Evolutionary conservation across 352 stramenopile species (phyloP).

Genomic region (Pythium dissotocum): DNA sequence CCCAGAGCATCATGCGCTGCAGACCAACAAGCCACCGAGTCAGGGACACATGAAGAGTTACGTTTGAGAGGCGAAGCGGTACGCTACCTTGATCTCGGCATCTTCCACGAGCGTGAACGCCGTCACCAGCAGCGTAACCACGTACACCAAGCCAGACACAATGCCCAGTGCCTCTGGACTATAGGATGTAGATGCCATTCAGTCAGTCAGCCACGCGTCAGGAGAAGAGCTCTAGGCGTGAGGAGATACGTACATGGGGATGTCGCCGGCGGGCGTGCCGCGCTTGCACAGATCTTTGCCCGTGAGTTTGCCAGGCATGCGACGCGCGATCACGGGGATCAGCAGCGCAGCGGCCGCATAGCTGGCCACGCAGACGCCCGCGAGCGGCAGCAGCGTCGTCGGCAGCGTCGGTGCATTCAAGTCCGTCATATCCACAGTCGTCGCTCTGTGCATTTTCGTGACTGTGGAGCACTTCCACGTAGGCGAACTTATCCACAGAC

Average conservation of each 20-base stretch:
- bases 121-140: slow-evolving; percentile 70
- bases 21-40: slow-evolving; percentile 3
- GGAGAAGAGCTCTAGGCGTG: neutral
- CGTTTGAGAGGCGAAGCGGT: neutral
- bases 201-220: neutral
- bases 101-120: slow-evolving; percentile 71
- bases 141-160: slow-evolving; percentile 85
- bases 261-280: slow-evolving; percentile 82
- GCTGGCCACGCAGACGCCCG: slow-evolving; percentile 52
- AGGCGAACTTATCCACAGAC: slow-evolving; percentile 18
- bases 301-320: slow-evolving; percentile 81
- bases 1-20: slow-evolving; percentile 80
- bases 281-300: slow-evolving; percentile 94
- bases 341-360: slow-evolving; percentile 62
- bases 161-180: slow-evolving; percentile 89
- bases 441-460: neutral
- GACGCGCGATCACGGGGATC: slow-evolving; percentile 56
- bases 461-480: slow-evolving; percentile 25
- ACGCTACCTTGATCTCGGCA: slow-evolving; percentile 49
- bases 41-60: neutral
- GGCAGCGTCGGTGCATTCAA: slow-evolving; percentile 38
- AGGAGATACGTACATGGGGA: slow-evolving; percentile 68
- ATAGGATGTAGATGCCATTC: neutral
- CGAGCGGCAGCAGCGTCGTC: slow-evolving; percentile 48
- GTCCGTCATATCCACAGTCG: slow-evolving; percentile 7